Conservation (phyloP, 345 rosid genomes). For the Rhizophora mangle region DNA sequence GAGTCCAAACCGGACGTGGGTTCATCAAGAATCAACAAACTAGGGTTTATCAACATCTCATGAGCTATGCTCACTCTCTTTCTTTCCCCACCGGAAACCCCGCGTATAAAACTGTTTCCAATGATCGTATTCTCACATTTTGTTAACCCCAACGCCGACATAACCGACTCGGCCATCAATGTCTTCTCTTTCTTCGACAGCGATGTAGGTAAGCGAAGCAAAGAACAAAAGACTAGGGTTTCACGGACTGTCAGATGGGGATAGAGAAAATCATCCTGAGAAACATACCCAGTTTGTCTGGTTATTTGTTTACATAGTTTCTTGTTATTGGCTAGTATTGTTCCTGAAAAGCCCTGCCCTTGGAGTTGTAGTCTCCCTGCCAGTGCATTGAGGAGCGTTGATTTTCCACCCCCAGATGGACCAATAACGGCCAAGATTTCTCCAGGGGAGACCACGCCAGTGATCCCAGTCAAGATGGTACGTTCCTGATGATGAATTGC, state of each 20-base stretch:
- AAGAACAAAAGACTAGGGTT: slow-evolving; percentile 74
- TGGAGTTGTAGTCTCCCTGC: slow-evolving; percentile 71
- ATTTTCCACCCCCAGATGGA: slow-evolving; percentile 96
- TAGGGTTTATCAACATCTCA: slow-evolving; percentile 82
- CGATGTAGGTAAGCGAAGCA: slow-evolving; percentile 58
- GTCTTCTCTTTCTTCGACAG: slow-evolving; percentile 51
- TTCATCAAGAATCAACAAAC: slow-evolving; percentile 78
- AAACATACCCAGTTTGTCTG: slow-evolving; percentile 79
- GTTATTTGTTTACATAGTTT: slow-evolving; percentile 43
- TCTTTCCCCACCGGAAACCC: slow-evolving; percentile 88
- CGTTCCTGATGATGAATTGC: slow-evolving; percentile 37
- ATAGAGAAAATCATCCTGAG: slow-evolving; percentile 83
- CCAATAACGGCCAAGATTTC: slow-evolving; percentile 89
- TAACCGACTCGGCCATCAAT: slow-evolving; percentile 55
- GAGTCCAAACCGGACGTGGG: slow-evolving; percentile 92
- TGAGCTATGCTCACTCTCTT: slow-evolving; percentile 84
- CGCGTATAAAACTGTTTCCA: slow-evolving; percentile 77
- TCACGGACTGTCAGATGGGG: slow-evolving; percentile 89
- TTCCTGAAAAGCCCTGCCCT: slow-evolving; percentile 52
- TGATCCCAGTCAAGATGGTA: slow-evolving; percentile 56
- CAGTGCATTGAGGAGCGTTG: slow-evolving; percentile 71
- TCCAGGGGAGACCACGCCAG: slow-evolving; percentile 80
- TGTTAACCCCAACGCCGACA: slow-evolving; percentile 68
- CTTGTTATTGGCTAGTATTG: slow-evolving; percentile 56
- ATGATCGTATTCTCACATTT: slow-evolving; percentile 81